phyloP scores from a whole-genome alignment of 148 eudicot genomes.

The Chenopodium quinoa region DNA sequence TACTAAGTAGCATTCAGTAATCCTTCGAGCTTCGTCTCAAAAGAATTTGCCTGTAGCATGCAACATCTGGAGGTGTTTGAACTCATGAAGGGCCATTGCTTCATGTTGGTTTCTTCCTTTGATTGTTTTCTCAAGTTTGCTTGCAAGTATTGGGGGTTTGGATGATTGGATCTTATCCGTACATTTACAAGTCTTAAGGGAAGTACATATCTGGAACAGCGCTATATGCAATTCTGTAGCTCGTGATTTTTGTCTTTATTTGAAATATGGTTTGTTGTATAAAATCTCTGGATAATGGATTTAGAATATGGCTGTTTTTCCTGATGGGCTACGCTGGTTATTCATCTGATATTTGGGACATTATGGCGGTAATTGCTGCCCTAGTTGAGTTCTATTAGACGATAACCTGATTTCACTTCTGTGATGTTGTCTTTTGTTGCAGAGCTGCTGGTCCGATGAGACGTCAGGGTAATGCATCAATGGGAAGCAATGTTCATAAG shows the following conservation, averaged over 20 bases:
- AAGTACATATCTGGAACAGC: conserved; percentile 20
- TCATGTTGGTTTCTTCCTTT: conserved; percentile 17
- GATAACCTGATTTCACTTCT: conserved; percentile 22
- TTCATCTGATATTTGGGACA: conserved; percentile 16
- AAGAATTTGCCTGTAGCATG: neutral
- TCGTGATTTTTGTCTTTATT: conserved; percentile 16
- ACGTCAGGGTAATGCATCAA: conserved; percentile 27
- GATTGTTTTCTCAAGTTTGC: conserved; percentile 8
- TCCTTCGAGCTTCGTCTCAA: neutral
- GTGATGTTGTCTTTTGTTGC: conserved; percentile 35
- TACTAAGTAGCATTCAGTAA: neutral
- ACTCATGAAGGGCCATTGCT: neutral
- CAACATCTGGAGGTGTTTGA: conserved; percentile 2
- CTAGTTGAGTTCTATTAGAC: neutral
- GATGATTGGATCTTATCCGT: neutral
- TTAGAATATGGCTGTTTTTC: conserved; percentile 3
- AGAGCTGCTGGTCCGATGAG: conserved; percentile 51
- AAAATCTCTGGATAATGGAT: neutral
- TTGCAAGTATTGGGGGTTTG: conserved; percentile 8
- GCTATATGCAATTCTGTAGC: conserved; percentile 10
- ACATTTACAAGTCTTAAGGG: conserved; percentile 9
- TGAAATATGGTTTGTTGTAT: conserved; percentile 34
- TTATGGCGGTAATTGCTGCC: conserved; percentile 27
- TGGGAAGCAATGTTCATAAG: conserved; percentile 18
- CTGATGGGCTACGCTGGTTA: conserved; percentile 9